Evolutionary conservation across 1,284 basidiomycete genomes (phyloP), one percentile per base, ranked within the genome.

Genomic region (Irpex sp.): DNA sequence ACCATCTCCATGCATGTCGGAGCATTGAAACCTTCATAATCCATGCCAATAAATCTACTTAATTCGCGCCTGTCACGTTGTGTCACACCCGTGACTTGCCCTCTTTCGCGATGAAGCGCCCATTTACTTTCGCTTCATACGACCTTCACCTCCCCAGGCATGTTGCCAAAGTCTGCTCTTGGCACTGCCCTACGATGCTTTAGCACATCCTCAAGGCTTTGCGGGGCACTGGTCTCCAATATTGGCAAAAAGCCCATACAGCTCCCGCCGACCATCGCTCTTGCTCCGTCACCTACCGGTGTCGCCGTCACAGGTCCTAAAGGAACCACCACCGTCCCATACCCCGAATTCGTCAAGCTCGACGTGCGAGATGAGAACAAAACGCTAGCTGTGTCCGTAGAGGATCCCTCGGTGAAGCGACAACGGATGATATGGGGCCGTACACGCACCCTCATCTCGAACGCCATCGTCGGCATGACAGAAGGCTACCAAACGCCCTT

Each of bases 361-460:
- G 79, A 82, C 47, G 82, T 84, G 62, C 77, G 81, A 2, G 75
- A 82, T 59, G 76, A 80, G 15, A 76, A 82, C 61, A 77, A 47
- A 47, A 47, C 79, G 1, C 73, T 90, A 65, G 75, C 81, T 17
- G 77, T 97, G n/a, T 68, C 82, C 6, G 89, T 98, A 1, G 84
- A 92, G 71, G 83, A 96, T 73, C 79, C 88, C 3, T 80, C 81
- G 58, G 73, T 86, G 57, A 93, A 94, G 77, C 78, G 85, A 58
- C 95, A 97, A 76, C 85, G 93, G 49, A 86, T 90, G 58, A 89
- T 94, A 80, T 99, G 97, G 97, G 97, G 97, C 9, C 86, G 94
- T 51, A 97, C 94, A 2, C 88, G 97, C 57, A 92, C 94, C 0
- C 83, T 96, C 64, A 89, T 98, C 72, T 80, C 84, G 67, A 99